Base-by-base conservation (phyloP, 202 grass and related monocot genomes). In the Digitaria exilis region DNA sequence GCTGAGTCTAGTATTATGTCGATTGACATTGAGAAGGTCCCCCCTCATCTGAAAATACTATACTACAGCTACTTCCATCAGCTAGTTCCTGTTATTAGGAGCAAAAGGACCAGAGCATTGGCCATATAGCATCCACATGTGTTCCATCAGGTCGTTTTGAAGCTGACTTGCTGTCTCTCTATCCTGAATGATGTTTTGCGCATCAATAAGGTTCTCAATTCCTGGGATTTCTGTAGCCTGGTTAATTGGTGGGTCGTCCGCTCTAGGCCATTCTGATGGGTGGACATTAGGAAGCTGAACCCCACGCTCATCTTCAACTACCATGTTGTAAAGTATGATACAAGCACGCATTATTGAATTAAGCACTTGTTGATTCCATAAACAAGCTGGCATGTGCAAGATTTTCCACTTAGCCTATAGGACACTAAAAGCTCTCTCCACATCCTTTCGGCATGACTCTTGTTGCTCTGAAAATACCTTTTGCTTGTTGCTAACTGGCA, bases 81-180 rank as follows among this genome's bases (percentile, higher is more conserved):
- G n/a, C n/a, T n/a, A 65, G 14, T 65, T 65, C 15, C 21, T 13
- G 10, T 4, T 9, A 39, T n/a, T 67, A n/a, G 19, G 21, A 42
- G 4, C 9, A 67, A 12, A 67, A 67, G 64, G 64, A 67, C 64
- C 64, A 67, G 9, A 22, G 19, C 34, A 69, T 69, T 69, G n/a
- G 66, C 41, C 66, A 2, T 69, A 45, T 45, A 69, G 12, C 4
- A 3, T 69, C 66, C 41, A 69, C 66, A 69, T 26, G 66, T 69
- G 66, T 69, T 69, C 66, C 66, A 69, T 69, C 5, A 69, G 66
- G n/a, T 69, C 66, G 4, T 69, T 45, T 4, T 69, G 26, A 62
- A 62, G 59, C 26, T 16, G 1, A 6, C 5, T 26, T 69, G n/a
- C 12, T 22, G 3, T 44, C 39, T 44, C 37, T 69, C 12, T 45